Evolutionary conservation across 345 rosid genomes (phyloP), one percentile per base, ranked within the genome.

Genomic region (Firmiana major): DNA sequence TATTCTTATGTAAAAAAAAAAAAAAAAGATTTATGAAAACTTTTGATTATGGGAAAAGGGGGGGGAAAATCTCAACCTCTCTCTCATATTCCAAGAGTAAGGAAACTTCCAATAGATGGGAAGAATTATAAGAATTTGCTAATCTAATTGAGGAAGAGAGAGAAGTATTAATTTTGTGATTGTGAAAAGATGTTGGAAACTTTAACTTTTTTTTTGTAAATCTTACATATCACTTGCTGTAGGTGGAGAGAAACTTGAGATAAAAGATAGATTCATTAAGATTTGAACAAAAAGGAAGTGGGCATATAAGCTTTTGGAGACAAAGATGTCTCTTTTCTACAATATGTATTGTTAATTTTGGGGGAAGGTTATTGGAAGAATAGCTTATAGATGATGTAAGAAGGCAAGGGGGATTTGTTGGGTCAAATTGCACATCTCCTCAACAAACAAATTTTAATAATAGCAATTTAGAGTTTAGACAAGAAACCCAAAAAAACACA

Each of bases 371-470:
- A 69, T 60, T 24, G 62, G 31, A 67, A 64, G 8, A 12, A 45
- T 60, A 19, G 7, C 4, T 74, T 42, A 48, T 21, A 43, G 48
- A 49, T 70, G 75, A 55, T 66, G 79, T 24, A 80, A 46, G 78
- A 68, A 45, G 63, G 82, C 66, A 72, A 60, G 55, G 51, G 10
- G 79, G 36, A 17, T 43, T 55, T 46, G 84, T 76, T 76, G 83
- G 88, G 83, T 77, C 71, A 81, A 80, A 83, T 79, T 80, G 78
- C 81, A 78, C 73, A 70, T 59, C 70, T 26, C 19, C 83, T 80
- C 84, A 76, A 78, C 81, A 63, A 69, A 82, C 81, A 80, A 76
- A n/a, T n/a, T n/a, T n/a, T n/a, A n/a, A n/a, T n/a, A n/a, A n/a
- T n/a, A n/a, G n/a, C n/a, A n/a, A n/a, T n/a, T n/a, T n/a, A n/a